A percentile compares a stretch with the other conserved stretches of the same genome.
These are phyloP conservation scores for Pyronema omphalodes DNA, from an alignment of 495 filamentous ascomycete species.

Conservation along the genomic window DNA sequence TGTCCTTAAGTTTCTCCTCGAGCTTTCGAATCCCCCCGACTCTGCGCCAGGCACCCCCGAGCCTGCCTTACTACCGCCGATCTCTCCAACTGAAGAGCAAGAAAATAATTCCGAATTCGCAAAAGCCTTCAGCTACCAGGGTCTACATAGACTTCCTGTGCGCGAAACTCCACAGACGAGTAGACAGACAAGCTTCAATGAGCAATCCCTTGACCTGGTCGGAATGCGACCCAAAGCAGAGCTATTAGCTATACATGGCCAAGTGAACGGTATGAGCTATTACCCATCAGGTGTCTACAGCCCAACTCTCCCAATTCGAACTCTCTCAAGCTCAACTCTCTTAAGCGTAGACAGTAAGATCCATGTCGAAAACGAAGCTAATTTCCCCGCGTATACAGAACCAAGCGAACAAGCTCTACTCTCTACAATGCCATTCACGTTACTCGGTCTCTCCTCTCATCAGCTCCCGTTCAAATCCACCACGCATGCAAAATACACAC, in stretches of 20 bases:
- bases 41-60: constrained; percentile 11
- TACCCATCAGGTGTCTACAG: neutral
- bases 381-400: constrained; percentile 1
- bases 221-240: constrained; percentile 22
- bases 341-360: neutral
- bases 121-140: constrained; percentile 22
- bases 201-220: neutral
- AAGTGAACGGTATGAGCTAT: constrained; percentile 11
- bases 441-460: constrained; percentile 80
- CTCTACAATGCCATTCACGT: constrained; percentile 78
- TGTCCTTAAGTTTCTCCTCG: constrained; percentile 76
- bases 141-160: constrained; percentile 22
- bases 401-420: constrained; percentile 53
- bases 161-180: constrained; percentile 15
- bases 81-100: neutral
- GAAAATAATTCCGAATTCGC: constrained; percentile 13
- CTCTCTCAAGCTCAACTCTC: neutral
- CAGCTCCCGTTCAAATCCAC: constrained; percentile 47
- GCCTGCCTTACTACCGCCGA: constrained; percentile 5
- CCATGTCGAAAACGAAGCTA: neutral
- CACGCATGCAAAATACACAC: constrained; percentile 11
- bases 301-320: neutral
- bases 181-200: constrained; percentile 1
- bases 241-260: constrained; percentile 12
- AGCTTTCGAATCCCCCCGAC: constrained; percentile 45